Conservation (phyloP, 1,284 basidiomycete species). For the Golubevia pallescens region DNA sequence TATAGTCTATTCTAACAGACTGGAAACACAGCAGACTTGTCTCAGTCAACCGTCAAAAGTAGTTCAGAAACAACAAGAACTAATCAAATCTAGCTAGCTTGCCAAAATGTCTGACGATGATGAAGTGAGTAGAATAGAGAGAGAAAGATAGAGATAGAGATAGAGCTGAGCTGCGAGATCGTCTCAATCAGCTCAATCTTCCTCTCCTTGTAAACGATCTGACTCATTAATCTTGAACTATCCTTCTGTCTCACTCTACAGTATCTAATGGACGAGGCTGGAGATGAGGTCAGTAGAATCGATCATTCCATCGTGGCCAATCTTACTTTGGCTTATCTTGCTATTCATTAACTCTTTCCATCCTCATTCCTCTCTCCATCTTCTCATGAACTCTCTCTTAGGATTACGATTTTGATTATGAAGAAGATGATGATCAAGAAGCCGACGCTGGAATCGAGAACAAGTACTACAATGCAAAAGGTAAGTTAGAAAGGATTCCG, state of each 20-base stretch:
- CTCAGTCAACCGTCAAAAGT: too few relatives aligned
- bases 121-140: conserved; percentile 2
- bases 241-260: conserved; percentile 10
- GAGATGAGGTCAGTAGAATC: conserved; percentile 47
- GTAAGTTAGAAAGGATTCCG: conserved; percentile 10
- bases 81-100: too few relatives aligned
- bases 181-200: not conserved
- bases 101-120: conserved; percentile 25
- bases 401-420: conserved; percentile 63
- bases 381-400: conserved; percentile 1
- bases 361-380: not conserved
- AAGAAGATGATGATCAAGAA: conserved; percentile 59
- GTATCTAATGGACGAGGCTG: conserved; percentile 62
- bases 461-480: conserved; percentile 61
- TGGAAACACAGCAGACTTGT: too few relatives aligned
- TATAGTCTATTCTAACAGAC: too few relatives aligned
- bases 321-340: not conserved
- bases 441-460: conserved; percentile 58
- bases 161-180: too few relatives aligned
- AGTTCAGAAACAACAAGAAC: too few relatives aligned
- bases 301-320: not conserved
- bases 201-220: conserved; percentile 10
- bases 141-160: too few relatives aligned
- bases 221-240: not conserved
- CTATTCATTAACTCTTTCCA: not conserved